Evolutionary conservation across 331 rosid species (phyloP), one percentile per base, ranked within the genome.

Genomic region (Acacia concinna): DNA sequence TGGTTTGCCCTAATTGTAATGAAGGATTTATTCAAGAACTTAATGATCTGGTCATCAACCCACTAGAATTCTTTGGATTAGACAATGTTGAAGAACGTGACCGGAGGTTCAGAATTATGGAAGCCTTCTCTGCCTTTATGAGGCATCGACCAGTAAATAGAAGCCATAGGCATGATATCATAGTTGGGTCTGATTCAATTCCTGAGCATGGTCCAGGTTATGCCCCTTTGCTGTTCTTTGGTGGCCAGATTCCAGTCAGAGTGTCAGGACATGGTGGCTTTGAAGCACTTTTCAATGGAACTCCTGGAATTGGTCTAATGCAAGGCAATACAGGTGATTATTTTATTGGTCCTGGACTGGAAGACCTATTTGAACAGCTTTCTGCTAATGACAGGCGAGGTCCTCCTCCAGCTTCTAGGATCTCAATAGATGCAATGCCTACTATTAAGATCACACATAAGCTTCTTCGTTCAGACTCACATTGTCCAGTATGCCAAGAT

Each of bases 341-440:
- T 75, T 91, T 91, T 81, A 79, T 87, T 43, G 97, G 97, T 79
- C 97, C 97, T 37, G 94, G 94, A 46, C 85, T 90, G 56, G 94
- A 90, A 81, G 97, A 91, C 81, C 84, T 91, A 78, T 88, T 91
- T 70, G 97, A 87, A 78, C 92, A 90, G 86, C 86, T 88, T 79
- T 88, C 94, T 44, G 87, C 89, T 67, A 88, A 86, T 71, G 89
- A 85, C 69, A 83, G 88, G 64, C 88, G 82, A 76, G 97, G 97
- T 30, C 94, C 94, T 68, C 88, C 93, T 25, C 97, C 97, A 0
- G 90, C 97, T 52, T 12, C 91, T 1, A 82, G 90, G 75, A 77
- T 86, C 30, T 82, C 94, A 17, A 88, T 92, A 54, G 93, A 87
- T 54, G 89, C 93, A 69, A 87, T 92, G 88, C 94, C 97, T 46